phyloP scores from a whole-genome alignment of 2,329 filamentous ascomycete species.

The Paraphaeosphaeria minitans region DNA sequence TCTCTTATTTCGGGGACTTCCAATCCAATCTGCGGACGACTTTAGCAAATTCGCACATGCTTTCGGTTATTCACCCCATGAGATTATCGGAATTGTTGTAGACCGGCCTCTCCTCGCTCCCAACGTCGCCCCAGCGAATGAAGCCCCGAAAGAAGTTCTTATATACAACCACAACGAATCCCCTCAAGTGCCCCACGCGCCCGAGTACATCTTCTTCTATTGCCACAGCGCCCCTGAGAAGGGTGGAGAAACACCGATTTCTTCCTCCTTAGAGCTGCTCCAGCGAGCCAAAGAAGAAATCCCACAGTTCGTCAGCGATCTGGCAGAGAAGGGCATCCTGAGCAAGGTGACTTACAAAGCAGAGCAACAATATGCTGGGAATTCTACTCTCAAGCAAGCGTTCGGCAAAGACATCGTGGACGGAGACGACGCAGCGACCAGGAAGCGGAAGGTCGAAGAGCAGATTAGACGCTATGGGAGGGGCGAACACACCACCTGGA shows the following conservation, averaged over 20 bases:
- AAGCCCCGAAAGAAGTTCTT: constrained; percentile 54
- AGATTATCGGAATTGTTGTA: constrained; percentile 59
- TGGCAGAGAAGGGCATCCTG: constrained; percentile 53
- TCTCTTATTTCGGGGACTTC: constrained; percentile 54
- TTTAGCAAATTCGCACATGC: constrained; percentile 58
- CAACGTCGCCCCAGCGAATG: constrained; percentile 56
- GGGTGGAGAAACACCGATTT: constrained; percentile 54
- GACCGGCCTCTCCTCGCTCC: constrained; percentile 52
- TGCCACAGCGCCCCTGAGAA: constrained; percentile 44
- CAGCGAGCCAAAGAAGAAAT: constrained; percentile 53
- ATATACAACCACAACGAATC: constrained; percentile 61
- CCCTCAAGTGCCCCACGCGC: constrained; percentile 57
- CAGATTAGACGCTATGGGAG: constrained; percentile 56
- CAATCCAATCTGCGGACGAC: constrained; percentile 52
- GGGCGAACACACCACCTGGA: constrained; percentile 54
- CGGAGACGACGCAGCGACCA: constrained; percentile 50
- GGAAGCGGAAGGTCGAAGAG: constrained; percentile 53
- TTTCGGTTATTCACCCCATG: constrained; percentile 55
- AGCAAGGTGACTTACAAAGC: constrained; percentile 48
- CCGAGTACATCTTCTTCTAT: constrained; percentile 60
- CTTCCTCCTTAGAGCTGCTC: constrained; percentile 56
- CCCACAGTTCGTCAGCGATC: constrained; percentile 52
- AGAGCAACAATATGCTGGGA: constrained; percentile 53
- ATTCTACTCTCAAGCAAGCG: constrained; percentile 53
- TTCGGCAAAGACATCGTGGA: constrained; percentile 57